Percentiles rank a stretch among this genome's conserved stretches.
phyloP scores from a whole-genome alignment of 2,329 filamentous ascomycete genomes.

The Aspergillus sp. region DNA sequence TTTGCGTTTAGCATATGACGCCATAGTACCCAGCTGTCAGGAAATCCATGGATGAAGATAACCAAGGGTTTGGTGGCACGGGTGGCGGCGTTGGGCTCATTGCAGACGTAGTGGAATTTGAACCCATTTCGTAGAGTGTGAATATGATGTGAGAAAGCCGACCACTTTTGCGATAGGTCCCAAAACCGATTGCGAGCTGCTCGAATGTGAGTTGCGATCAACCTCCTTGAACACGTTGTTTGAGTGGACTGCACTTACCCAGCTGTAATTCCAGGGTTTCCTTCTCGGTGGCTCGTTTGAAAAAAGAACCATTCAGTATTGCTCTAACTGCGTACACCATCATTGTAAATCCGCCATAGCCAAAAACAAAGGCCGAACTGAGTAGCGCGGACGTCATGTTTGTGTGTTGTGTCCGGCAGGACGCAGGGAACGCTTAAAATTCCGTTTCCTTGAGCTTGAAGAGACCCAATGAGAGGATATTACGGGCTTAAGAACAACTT shows the following conservation, averaged over 20 bases:
- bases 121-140: slow-evolving; percentile 50
- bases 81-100: slow-evolving; percentile 23
- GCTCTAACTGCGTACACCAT: slow-evolving; percentile 32
- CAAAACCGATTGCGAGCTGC: slow-evolving; percentile 55
- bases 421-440: background rate
- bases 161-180: slow-evolving; percentile 51
- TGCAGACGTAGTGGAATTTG: slow-evolving; percentile 57
- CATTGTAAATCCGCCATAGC: slow-evolving; percentile 39
- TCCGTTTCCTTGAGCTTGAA: background rate
- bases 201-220: background rate
- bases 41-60: slow-evolving; percentile 61
- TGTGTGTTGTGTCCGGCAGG: background rate
- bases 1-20: slow-evolving; percentile 47
- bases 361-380: slow-evolving; percentile 7
- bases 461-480: background rate
- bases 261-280: slow-evolving; percentile 42
- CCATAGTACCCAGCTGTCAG: slow-evolving; percentile 60
- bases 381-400: slow-evolving; percentile 27
- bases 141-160: slow-evolving; percentile 53
- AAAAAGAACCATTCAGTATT: slow-evolving; percentile 36
- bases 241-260: slow-evolving; percentile 31
- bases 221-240: background rate
- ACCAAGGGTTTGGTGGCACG: slow-evolving; percentile 41
- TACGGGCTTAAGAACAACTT: background rate
- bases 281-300: slow-evolving; percentile 39